Base-by-base conservation (phyloP, 345 rosid species). In the Eucalyptus marginata region DNA sequence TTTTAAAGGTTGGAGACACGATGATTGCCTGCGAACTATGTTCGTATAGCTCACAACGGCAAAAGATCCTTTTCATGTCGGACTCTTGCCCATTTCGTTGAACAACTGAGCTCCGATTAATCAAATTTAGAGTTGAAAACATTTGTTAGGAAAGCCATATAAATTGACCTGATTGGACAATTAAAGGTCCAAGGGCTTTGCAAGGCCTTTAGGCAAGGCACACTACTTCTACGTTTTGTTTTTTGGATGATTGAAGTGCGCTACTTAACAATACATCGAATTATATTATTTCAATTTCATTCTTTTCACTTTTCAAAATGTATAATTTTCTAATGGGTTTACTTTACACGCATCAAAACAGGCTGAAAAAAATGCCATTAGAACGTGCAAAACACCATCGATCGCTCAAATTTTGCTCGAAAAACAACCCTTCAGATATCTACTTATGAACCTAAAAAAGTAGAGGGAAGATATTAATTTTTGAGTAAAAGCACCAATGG, bases 301-400 rank as follows among this genome's bases (percentile, higher is more conserved):
- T 64, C 18, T 64, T 29, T 64, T 29, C 36, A 13, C 36, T 64
- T 64, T 64, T 64, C 10, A 64, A 64, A n/a, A 29, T 1, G 10
- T 14, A 20, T 64, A 64, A 64, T 7, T 29, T n/a, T 14, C 5
- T 14, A 64, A 64, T 2, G 20, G 8, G 4, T n/a, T 66, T 66
- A 66, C 22, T 15, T 31, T 5, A 7, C 10, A n/a, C 3, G 2
- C 20, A 31, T 66, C 10, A 16, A 1, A 31, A 59, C 1, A 0
- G 31, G 6, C 7, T 27, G 7, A 36, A n/a, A 25, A 58, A 58
- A 11, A 1, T 1, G 15, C 7, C 66, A 25, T 25, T 59, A 59
- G 66, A 27, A 27, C 0, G 2, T 59, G 31, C 0, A 59, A 59
- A 59, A 59, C 13, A 27, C 15, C 66, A 54, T 22, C 0, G 0